Percentiles rank a stretch among this genome's conserved stretches.
phyloP scores from a whole-genome alignment of 2,329 filamentous ascomycete species.

The Colletotrichum plurivorum region DNA sequence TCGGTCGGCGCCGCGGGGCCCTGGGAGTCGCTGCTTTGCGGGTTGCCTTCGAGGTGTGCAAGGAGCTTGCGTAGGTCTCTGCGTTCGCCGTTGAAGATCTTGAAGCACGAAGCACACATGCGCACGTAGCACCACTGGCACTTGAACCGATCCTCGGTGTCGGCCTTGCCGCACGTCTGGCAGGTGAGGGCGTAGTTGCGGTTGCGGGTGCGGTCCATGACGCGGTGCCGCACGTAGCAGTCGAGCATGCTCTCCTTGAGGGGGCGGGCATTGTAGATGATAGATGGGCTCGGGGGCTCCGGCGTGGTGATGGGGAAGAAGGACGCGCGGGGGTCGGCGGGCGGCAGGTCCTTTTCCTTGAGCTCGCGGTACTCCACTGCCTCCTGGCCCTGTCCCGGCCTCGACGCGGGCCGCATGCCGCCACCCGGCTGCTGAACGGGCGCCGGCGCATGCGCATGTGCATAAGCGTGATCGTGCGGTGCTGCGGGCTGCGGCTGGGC shows the following conservation, averaged over 20 bases:
- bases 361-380: constrained; percentile 57
- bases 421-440: constrained; percentile 11
- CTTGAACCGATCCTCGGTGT: constrained; percentile 60
- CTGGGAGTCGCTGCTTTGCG: constrained; percentile 5
- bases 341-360: constrained; percentile 47
- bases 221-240: constrained; percentile 64
- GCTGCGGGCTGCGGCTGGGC: constrained; percentile 20
- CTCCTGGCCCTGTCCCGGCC: constrained; percentile 24
- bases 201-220: constrained; percentile 65
- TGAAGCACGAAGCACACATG: constrained; percentile 65
- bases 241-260: constrained; percentile 60
- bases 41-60: constrained; percentile 46
- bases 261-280: constrained; percentile 58
- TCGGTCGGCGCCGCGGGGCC: background rate
- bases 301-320: constrained; percentile 55
- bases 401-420: constrained; percentile 23
- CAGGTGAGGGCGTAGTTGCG: constrained; percentile 66
- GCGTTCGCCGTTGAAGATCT: constrained; percentile 55
- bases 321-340: constrained; percentile 53
- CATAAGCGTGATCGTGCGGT: constrained; percentile 12
- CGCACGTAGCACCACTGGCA: constrained; percentile 67
- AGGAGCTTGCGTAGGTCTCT: constrained; percentile 61
- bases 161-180: constrained; percentile 64
- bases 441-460: constrained; percentile 2
- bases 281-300: constrained; percentile 48